A percentile compares a stretch with the other conserved stretches of the same genome.
These are phyloP conservation scores for Helminthosporium solani DNA, from an alignment of 2,329 filamentous ascomycete species.

Conservation along the genomic window DNA sequence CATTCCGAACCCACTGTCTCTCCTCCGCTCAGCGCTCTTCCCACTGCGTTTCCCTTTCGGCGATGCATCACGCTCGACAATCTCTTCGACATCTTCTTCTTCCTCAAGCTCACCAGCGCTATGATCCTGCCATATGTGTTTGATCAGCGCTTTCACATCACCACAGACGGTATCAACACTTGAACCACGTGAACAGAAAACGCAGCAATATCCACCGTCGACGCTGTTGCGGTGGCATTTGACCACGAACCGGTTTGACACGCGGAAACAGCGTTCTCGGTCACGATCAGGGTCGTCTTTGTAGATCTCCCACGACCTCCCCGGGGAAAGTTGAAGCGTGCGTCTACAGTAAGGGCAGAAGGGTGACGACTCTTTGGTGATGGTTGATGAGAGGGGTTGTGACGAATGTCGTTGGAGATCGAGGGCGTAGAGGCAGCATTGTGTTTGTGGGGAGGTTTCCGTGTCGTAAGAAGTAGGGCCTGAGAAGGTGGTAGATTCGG, in stretches of 20 bases:
- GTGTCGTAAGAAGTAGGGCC: conserved; percentile 23
- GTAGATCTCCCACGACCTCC: conserved; percentile 39
- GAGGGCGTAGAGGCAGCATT: conserved; percentile 36
- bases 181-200: conserved; percentile 30
- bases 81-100: conserved; percentile 36
- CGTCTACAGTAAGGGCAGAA: conserved; percentile 36
- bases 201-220: conserved; percentile 38
- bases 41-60: neutral
- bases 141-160: conserved; percentile 39
- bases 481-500: conserved; percentile 27
- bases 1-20: conserved; percentile 29
- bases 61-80: conserved; percentile 18
- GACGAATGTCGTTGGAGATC: conserved; percentile 32
- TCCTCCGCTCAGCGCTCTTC: conserved; percentile 16
- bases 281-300: conserved; percentile 29
- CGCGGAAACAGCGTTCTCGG: conserved; percentile 32
- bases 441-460: conserved; percentile 15
- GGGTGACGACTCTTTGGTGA: conserved; percentile 25
- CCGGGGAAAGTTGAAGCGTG: conserved; percentile 32
- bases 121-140: conserved; percentile 40
- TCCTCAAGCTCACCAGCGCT: conserved; percentile 28
- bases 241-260: conserved; percentile 40
- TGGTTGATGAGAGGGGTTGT: conserved; percentile 27
- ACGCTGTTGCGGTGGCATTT: conserved; percentile 37
- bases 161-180: conserved; percentile 38